A percentile compares a stretch with the other conserved stretches of the same genome.
phyloP scores from a whole-genome alignment of 129 eudicot species.

The Lactuca saligna region DNA sequence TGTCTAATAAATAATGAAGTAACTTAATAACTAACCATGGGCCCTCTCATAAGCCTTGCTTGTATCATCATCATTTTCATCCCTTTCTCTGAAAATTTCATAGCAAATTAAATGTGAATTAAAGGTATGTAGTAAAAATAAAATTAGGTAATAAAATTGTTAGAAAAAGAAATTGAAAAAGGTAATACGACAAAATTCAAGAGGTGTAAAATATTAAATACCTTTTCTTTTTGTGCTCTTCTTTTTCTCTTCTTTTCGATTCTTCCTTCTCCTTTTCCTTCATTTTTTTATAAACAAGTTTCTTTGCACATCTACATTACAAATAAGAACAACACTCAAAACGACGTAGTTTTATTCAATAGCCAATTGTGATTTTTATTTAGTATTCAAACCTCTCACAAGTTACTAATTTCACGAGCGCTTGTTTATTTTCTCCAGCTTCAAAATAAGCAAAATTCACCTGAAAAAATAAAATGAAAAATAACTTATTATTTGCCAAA shows the following conservation, averaged over 20 bases:
- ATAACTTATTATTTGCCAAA: constrained; percentile 11
- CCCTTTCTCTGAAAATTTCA: constrained; percentile 51
- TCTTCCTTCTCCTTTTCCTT: constrained; percentile 74
- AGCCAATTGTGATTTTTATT: no score
- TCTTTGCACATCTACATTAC: constrained; percentile 68
- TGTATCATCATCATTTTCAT: constrained; percentile 51
- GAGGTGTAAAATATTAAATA: constrained; percentile 9
- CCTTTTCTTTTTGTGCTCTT: constrained; percentile 63
- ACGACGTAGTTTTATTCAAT: no score
- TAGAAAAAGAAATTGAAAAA: neutral
- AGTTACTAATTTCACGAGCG: constrained; percentile 87
- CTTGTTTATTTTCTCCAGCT: constrained; percentile 96
- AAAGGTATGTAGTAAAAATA: neutral
- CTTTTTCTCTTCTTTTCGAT: constrained; percentile 45
- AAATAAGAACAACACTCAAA: neutral
- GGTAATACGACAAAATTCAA: neutral
- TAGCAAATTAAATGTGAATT: constrained; percentile 7
- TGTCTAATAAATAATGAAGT: no score
- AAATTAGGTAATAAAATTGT: no score
- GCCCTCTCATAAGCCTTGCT: constrained; percentile 36
- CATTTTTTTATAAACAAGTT: constrained; percentile 64
- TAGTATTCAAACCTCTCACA: constrained; percentile 61
- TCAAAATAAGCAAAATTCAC: constrained; percentile 88
- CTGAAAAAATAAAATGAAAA: constrained; percentile 37
- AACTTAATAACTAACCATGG: constrained; percentile 44